Percentiles rank a stretch among this genome's conserved stretches.
These are phyloP conservation scores for Parascedosporium putredinis DNA, from an alignment of 2,329 filamentous ascomycete species.

Conservation along the genomic window DNA sequence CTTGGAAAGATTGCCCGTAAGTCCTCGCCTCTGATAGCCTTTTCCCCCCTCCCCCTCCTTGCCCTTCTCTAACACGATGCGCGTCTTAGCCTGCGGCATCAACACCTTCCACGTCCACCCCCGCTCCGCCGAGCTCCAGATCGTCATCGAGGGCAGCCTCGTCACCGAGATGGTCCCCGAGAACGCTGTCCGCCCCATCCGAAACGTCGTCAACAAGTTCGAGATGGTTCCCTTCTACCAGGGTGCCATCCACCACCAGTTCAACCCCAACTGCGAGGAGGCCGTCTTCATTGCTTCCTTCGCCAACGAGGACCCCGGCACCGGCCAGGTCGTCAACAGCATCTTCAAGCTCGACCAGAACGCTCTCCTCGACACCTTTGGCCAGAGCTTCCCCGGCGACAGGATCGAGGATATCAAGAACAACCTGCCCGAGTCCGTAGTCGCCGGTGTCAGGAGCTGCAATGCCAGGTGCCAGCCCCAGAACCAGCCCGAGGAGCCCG, in stretches of 20 bases:
- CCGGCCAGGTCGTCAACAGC: slow-evolving; percentile 39
- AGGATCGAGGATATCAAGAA: slow-evolving; percentile 34
- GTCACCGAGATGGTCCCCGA: slow-evolving; percentile 42
- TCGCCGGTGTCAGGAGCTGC: slow-evolving; percentile 42
- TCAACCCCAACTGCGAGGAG: slow-evolving; percentile 42
- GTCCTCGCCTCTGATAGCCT: slow-evolving; percentile 14
- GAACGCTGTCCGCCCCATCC: slow-evolving; percentile 38
- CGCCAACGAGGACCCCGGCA: slow-evolving; percentile 38
- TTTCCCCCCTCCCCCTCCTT: neutral
- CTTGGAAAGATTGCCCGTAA: slow-evolving; percentile 36
- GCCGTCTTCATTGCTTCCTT: slow-evolving; percentile 41
- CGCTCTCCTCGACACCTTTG: slow-evolving; percentile 35
- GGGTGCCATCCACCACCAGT: slow-evolving; percentile 44
- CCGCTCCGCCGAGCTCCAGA: slow-evolving; percentile 41
- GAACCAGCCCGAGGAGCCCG: neutral
- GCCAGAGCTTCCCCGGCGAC: slow-evolving; percentile 32
- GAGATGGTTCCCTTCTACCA: slow-evolving; percentile 45
- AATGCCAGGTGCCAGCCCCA: neutral
- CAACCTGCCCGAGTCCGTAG: slow-evolving; percentile 32
- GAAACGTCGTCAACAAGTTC: slow-evolving; percentile 28
- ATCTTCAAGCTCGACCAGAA: slow-evolving; percentile 35
- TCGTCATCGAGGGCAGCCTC: slow-evolving; percentile 37
- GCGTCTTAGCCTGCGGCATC: slow-evolving; percentile 35
- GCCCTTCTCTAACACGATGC: slow-evolving; percentile 11
- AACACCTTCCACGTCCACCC: slow-evolving; percentile 48